Percentiles rank a stretch among this genome's conserved stretches.
These are phyloP conservation scores for Crithidia acanthocephali DNA, from an alignment of 208 protist species.

Conservation along the genomic window DNA sequence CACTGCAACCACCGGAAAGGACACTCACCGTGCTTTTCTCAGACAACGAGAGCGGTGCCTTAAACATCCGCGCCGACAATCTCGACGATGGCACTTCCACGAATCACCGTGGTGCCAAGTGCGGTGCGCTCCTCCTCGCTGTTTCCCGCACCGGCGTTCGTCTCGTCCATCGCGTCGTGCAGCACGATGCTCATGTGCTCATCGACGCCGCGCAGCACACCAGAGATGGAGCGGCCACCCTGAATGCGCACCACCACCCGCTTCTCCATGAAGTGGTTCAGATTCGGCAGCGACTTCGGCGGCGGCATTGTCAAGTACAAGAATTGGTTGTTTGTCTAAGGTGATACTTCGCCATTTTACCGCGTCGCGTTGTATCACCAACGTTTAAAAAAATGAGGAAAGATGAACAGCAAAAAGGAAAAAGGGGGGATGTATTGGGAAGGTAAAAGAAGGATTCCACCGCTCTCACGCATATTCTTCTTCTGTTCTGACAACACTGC, in stretches of 20 bases:
- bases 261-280: constrained; percentile 96
- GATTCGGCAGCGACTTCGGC: constrained; percentile 78
- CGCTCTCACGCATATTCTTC: no score
- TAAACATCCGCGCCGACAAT: constrained; percentile 85
- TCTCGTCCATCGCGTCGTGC: constrained; percentile 96
- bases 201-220: constrained; percentile 96
- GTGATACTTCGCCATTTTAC: constrained; percentile 20
- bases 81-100: constrained; percentile 91
- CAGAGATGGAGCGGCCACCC: constrained; percentile 94
- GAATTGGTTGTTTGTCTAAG: no score
- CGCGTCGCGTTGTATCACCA: neutral
- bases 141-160: constrained; percentile 22
- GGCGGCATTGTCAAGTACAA: constrained; percentile 36
- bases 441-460: no score
- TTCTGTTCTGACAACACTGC: no score
- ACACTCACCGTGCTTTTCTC: no score
- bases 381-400: neutral
- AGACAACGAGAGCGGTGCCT: constrained; percentile 9
- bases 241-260: constrained; percentile 94
- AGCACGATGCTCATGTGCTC: constrained; percentile 98
- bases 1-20: no score
- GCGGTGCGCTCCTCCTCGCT: constrained; percentile 66
- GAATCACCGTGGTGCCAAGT: constrained; percentile 91
- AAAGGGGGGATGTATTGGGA: no score
- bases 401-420: neutral